Conservation (phyloP, 2,329 filamentous ascomycete species). For the Pseudofabraea citricarpa region DNA sequence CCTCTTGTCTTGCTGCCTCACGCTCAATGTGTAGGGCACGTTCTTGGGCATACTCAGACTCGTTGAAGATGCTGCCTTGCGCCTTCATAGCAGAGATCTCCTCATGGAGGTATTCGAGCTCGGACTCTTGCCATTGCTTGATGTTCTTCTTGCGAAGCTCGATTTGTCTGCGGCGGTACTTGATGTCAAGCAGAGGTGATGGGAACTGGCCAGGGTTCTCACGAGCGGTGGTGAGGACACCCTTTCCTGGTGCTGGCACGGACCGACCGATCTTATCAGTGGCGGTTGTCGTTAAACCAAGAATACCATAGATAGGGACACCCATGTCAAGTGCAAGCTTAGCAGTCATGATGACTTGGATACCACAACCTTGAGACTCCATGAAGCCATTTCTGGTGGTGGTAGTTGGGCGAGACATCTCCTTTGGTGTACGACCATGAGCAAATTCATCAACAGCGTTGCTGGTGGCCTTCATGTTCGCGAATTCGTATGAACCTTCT, state of each 20-base stretch:
- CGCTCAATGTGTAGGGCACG: constrained; percentile 81
- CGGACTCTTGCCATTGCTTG: constrained; percentile 93
- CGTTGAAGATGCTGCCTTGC: constrained; percentile 69
- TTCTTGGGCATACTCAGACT: constrained; percentile 80
- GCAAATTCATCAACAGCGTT: constrained; percentile 96
- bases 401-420: constrained; percentile 97
- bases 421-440: constrained; percentile 88
- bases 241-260: constrained; percentile 91
- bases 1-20: constrained; percentile 85
- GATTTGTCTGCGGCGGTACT: constrained; percentile 92
- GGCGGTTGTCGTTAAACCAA: constrained; percentile 90
- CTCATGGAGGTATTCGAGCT: constrained; percentile 87
- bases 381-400: constrained; percentile 98
- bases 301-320: constrained; percentile 91
- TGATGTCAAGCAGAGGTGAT: constrained; percentile 93
- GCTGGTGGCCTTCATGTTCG: constrained; percentile 99
- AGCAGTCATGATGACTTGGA: constrained; percentile 98
- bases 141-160: constrained; percentile 92
- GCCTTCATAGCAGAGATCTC: constrained; percentile 89
- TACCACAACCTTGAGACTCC: constrained; percentile 98
- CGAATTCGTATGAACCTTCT: constrained; percentile 98
- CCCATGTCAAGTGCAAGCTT: constrained; percentile 97
- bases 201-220: constrained; percentile 90
- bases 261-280: constrained; percentile 99
- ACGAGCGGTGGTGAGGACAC: constrained; percentile 91